phyloP scores from a whole-genome alignment of 176 grass and related monocot genomes.

The Calamus simplicifolius region DNA sequence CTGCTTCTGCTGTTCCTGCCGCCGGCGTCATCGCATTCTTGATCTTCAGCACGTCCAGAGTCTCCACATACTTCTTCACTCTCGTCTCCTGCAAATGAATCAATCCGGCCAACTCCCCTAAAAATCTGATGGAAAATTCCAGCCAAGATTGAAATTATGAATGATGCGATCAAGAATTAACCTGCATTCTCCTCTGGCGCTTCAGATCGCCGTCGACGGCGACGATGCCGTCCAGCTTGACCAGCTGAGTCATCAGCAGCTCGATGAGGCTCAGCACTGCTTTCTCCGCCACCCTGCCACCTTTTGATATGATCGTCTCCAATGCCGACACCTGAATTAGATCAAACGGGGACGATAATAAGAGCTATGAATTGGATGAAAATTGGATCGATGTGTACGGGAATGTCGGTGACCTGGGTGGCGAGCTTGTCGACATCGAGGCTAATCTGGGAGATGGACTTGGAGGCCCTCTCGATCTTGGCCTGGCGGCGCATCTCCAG shows the following conservation, averaged over 20 bases:
- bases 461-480: conserved; percentile 60
- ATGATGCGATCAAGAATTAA: background rate
- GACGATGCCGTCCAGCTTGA: conserved; percentile 75
- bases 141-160: no score
- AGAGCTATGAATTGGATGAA: background rate
- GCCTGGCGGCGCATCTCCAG: conserved; percentile 61
- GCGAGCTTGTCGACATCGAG: conserved; percentile 88
- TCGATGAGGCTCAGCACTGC: conserved; percentile 77
- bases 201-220: conserved; percentile 73
- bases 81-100: conserved; percentile 58
- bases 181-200: conserved; percentile 64
- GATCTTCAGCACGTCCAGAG: conserved; percentile 57
- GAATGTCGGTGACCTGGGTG: conserved; percentile 41
- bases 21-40: conserved; percentile 44
- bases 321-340: conserved; percentile 56
- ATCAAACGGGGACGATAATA: background rate
- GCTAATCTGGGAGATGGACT: conserved; percentile 52
- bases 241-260: conserved; percentile 86
- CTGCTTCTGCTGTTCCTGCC: conserved; percentile 8
- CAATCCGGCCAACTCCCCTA: background rate
- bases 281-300: conserved; percentile 61
- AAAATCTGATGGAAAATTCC: no score
- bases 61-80: conserved; percentile 91
- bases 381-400: no score
- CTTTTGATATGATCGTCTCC: conserved; percentile 74